These are phyloP conservation scores for Wallacemonas sp. DNA, from an alignment of 208 protist species.

Conservation along the genomic window DNA sequence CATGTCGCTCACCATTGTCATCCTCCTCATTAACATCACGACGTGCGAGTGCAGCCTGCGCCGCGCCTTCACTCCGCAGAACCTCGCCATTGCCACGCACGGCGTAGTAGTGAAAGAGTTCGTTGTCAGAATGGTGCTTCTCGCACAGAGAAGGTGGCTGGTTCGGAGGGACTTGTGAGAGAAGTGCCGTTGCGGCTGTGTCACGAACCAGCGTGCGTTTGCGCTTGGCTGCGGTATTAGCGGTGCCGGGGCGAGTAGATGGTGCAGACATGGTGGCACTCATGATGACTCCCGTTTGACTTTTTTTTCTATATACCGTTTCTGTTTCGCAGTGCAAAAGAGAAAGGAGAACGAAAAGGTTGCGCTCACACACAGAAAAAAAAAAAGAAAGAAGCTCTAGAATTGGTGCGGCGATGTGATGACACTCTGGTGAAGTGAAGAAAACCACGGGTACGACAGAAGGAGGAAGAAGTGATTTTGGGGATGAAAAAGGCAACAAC, in stretches of 20 bases:
- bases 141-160: constrained; percentile 21
- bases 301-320: not conserved
- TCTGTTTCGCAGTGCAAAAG: not conserved
- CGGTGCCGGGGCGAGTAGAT: not conserved
- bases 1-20: too few species aligned
- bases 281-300: not conserved
- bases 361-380: not conserved
- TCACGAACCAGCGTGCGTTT: not conserved
- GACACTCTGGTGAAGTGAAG: too few species aligned
- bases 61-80: constrained; percentile 15
- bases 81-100: constrained; percentile 53
- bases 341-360: not conserved
- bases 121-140: constrained; percentile 16
- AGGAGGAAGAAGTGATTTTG: too few species aligned
- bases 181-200: not conserved
- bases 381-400: not conserved
- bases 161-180: not conserved
- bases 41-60: constrained; percentile 20
- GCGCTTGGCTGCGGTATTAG: not conserved
- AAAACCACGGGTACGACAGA: too few species aligned
- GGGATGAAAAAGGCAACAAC: too few species aligned
- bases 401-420: too few species aligned
- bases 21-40: not conserved
- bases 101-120: constrained; percentile 58
- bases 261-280: not conserved